phyloP scores from a whole-genome alignment of 495 filamentous ascomycete genomes.

The Hypoxylon perforatum region DNA sequence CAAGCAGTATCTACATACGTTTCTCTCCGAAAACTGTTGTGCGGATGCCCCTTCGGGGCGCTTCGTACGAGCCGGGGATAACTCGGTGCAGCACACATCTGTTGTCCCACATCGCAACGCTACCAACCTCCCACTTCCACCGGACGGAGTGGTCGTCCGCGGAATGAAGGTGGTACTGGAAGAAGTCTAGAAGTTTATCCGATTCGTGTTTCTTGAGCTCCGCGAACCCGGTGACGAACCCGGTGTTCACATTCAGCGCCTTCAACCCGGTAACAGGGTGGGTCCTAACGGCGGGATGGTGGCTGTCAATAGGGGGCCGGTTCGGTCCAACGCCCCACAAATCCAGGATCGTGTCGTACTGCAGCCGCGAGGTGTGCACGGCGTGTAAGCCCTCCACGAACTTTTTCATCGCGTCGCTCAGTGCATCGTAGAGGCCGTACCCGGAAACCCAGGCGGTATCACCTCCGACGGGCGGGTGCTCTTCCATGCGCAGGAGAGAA shows the following conservation, averaged over 20 bases:
- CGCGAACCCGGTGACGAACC: constrained; percentile 63
- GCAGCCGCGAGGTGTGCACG: constrained; percentile 60
- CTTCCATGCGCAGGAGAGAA: constrained; percentile 65
- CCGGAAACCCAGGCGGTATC: constrained; percentile 65
- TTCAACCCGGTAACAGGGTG: constrained; percentile 66
- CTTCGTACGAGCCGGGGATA: constrained; percentile 63
- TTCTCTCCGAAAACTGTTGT: constrained; percentile 68
- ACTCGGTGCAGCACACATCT: constrained; percentile 61
- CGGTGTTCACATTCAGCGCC: constrained; percentile 62
- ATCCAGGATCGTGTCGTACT: constrained; percentile 59
- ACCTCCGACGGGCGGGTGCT: constrained; percentile 64
- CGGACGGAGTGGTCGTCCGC: constrained; percentile 65
- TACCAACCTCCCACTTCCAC: constrained; percentile 67
- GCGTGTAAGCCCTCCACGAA: constrained; percentile 63
- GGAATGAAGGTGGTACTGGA: constrained; percentile 62
- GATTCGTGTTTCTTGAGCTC: constrained; percentile 66
- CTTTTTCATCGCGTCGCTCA: constrained; percentile 58
- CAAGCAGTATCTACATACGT: constrained; percentile 50
- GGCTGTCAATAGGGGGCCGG: constrained; percentile 62
- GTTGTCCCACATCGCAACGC: constrained; percentile 68
- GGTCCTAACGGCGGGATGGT: constrained; percentile 65
- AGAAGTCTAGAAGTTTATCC: constrained; percentile 63
- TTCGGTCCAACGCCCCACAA: constrained; percentile 61
- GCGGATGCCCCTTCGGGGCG: constrained; percentile 57
- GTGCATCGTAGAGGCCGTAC: constrained; percentile 63